Conservation (phyloP, 2,329 filamentous ascomycete genomes). For the Colletotrichum liriopes region DNA sequence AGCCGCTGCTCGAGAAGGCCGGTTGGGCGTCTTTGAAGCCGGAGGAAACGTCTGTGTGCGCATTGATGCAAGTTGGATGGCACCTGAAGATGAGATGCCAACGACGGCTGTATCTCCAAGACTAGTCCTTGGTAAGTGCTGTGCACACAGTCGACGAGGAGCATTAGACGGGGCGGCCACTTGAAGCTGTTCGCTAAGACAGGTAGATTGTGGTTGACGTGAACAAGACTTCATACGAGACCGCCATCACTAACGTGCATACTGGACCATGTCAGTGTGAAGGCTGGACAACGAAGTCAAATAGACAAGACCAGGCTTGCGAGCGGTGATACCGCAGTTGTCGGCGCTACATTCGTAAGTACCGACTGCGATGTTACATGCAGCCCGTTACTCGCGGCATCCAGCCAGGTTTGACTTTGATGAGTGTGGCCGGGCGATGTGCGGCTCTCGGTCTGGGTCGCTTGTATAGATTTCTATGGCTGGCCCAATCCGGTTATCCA, state of each 20-base stretch:
- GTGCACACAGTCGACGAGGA: neutral
- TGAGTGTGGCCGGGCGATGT: neutral
- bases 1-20: neutral
- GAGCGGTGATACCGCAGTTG: neutral
- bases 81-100: neutral
- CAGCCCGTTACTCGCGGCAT: neutral
- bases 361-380: conserved; percentile 1
- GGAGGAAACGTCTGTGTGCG: neutral
- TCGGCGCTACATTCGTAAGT: conserved; percentile 5
- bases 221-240: neutral
- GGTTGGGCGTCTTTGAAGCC: neutral
- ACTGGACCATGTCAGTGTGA: neutral
- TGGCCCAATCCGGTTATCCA: neutral
- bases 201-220: neutral
- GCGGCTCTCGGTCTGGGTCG: neutral
- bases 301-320: neutral
- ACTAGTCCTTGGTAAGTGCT: neutral
- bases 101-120: neutral
- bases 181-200: neutral
- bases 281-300: neutral
- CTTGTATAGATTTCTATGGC: neutral
- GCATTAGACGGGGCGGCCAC: neutral
- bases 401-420: neutral
- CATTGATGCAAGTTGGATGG: neutral
- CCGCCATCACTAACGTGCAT: neutral